phyloP scores from a whole-genome alignment of 2,329 filamentous ascomycete species.

The Stemphylium vesicarium region DNA sequence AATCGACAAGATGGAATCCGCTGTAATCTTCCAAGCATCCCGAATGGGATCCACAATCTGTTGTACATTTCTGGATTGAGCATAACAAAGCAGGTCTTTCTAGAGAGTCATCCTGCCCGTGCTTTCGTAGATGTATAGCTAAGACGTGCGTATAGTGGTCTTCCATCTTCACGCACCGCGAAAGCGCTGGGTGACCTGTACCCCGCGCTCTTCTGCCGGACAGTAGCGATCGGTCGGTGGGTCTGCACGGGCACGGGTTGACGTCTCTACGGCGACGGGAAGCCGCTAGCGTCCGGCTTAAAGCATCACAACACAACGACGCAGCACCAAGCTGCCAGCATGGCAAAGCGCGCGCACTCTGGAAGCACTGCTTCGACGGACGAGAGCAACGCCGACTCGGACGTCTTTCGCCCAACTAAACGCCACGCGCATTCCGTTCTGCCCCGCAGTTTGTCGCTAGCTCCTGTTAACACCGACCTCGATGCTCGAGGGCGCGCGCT shows the following conservation, averaged over 20 bases:
- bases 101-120: too few species aligned
- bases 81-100: too few species aligned
- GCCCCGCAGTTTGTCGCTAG: not conserved
- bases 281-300: conserved; percentile 1
- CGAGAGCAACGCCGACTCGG: not conserved
- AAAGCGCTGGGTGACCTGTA: too few species aligned
- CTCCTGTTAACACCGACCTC: not conserved
- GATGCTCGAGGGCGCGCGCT: not conserved
- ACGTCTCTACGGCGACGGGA: not conserved
- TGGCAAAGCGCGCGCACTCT: conserved; percentile 3
- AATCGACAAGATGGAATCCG: too few species aligned
- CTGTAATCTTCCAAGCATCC: too few species aligned
- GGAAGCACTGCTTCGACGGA: not conserved
- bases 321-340: not conserved
- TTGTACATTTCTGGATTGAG: too few species aligned
- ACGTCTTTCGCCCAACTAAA: conserved; percentile 1
- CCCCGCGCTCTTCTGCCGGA: not conserved
- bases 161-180: too few species aligned
- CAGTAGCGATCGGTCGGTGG: too few species aligned
- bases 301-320: not conserved
- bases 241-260: not conserved
- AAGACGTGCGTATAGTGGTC: too few species aligned
- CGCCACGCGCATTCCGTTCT: not conserved
- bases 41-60: too few species aligned
- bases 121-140: too few species aligned